These are phyloP conservation scores for Starmerella lactis-condensi DNA, from an alignment of 805 yeast species.

Conservation along the genomic window DNA sequence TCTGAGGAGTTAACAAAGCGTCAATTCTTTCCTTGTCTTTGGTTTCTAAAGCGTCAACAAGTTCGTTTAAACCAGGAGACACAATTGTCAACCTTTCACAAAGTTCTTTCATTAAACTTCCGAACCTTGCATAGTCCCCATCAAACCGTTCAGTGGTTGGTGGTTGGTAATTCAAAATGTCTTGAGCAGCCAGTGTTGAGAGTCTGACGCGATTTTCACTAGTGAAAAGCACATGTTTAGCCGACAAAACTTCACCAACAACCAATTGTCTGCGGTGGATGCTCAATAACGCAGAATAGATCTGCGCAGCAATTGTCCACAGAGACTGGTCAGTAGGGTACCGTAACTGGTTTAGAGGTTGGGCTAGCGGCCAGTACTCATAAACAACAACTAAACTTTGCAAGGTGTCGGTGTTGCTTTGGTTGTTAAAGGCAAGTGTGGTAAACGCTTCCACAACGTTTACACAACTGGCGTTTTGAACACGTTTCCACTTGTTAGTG, in stretches of 20 bases:
- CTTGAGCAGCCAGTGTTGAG: slow-evolving; percentile 52
- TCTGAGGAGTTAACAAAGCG: slow-evolving; percentile 16
- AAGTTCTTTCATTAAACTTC: slow-evolving; percentile 38
- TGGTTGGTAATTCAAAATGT: slow-evolving; percentile 45
- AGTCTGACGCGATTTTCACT: slow-evolving; percentile 53
- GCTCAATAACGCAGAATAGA: slow-evolving; percentile 46
- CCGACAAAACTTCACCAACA: slow-evolving; percentile 36
- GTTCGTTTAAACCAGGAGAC: slow-evolving; percentile 15
- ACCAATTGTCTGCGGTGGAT: slow-evolving; percentile 49
- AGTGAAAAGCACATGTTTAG: slow-evolving; percentile 56
- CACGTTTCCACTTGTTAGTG: slow-evolving; percentile 48
- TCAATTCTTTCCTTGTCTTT: slow-evolving; percentile 8
- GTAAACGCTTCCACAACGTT: slow-evolving; percentile 68
- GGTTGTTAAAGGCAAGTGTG: slow-evolving; percentile 55
- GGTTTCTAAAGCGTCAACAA: slow-evolving; percentile 14
- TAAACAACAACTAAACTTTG: slow-evolving; percentile 44
- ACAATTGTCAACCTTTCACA: slow-evolving; percentile 35
- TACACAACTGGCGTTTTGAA: slow-evolving; percentile 40
- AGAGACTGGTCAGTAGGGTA: slow-evolving; percentile 41
- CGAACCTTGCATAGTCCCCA: slow-evolving; percentile 36
- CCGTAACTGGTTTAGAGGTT: slow-evolving; percentile 41
- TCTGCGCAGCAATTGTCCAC: slow-evolving; percentile 63
- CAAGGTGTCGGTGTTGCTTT: slow-evolving; percentile 25
- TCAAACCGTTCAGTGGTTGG: slow-evolving; percentile 14
- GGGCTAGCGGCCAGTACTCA: slow-evolving; percentile 67